Evolutionary conservation across 2,329 filamentous ascomycete species (phyloP), one percentile per base, ranked within the genome.

Genomic region (Cercospora janseana): DNA sequence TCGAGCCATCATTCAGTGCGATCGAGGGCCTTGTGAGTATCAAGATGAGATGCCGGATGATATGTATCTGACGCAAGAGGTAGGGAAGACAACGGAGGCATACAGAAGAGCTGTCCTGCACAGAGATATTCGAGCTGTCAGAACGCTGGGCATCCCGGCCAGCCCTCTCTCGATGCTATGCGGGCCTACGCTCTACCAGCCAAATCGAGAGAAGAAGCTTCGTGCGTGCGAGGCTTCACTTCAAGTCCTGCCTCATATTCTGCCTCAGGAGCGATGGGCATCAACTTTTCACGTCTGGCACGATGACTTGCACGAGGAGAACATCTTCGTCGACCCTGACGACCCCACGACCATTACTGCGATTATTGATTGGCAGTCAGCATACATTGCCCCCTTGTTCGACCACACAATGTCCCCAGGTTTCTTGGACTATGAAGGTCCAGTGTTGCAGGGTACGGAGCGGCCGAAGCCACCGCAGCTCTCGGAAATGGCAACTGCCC

Each of bases 1-100:
- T 4, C 63, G 69, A 52, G 60, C 50, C 18, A 44, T 35, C 23
- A 48, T 71, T 42, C 37, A 59, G 6, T 64, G 63, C 44, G 63
- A 70, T 43, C 54, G 66, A 60, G 70, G 69, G 23, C 68, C 69
- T 54, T 71, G 70, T 71, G 60, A 66, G 66, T 57, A 42, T 16
- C 4, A 23, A 20, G 16, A 10, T 12, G 12, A 18, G 16, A 12
- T 38, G 34, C n/a, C 4, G 12, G 16, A 12, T 38, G 34, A 18
- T 18, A 23, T 38, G 7, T 18, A 23, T 38, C 34, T 23, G 34
- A 38, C 43, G 35, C 10, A 37, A 15, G 12, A 8, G 32, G 18
- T 32, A 51, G 48, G 48, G 45, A 62, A 16, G 6, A 21, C 32
- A 27, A 15, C 52, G 70, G 68, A 66, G 65, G 47, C 51, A 34